Evolutionary conservation across 257 asterid species (phyloP), one percentile per base, ranked within the genome.

Genomic region (Petunia secreta): DNA sequence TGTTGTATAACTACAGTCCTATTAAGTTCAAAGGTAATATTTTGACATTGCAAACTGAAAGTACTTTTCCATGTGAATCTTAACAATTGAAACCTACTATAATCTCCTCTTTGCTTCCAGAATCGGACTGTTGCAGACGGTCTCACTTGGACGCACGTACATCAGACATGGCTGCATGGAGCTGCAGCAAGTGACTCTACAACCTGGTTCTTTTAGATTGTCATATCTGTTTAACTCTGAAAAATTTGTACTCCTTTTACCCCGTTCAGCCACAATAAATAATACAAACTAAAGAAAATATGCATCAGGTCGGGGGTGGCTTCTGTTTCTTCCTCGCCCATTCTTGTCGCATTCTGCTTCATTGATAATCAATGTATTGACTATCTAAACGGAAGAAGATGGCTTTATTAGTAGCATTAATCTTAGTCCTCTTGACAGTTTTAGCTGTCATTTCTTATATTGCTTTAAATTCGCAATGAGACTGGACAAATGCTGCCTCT

Each of bases 141-240:
- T 59, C 90, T 90, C 59, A 92, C 94, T 57, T 91, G 95, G 97
- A 83, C 89, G 69, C 92, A 92, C 82, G 87, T 92, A 52, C 98
- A 94, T 75, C 97, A 92, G 86, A 90, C 98, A 59, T 91, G 97
- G 98, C 82, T 90, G 87, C 88, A 87, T 13, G 97, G 91, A 75
- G 88, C 91, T 75, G 90, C 83, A 25, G 85, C 87, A 62, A 84
- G 57, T 82, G 82, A 79, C 53, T 77, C 82, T 37, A 34, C 89
- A 36, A 63, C 84, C 58, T 94, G 97, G 96, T 57, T 94, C 55
- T 74, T 90, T 82, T 92, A 87, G 83, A 75, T 79, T 68, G 48
- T 5, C 53, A 25, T 59, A 58, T 77, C 71, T 58, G 55, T 40
- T 62, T n/a, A 75, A n/a, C 64, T n/a, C 76, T 44, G 40, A 68